phyloP scores from a whole-genome alignment of 352 stramenopile species.

The Globisporangium nodosum region DNA sequence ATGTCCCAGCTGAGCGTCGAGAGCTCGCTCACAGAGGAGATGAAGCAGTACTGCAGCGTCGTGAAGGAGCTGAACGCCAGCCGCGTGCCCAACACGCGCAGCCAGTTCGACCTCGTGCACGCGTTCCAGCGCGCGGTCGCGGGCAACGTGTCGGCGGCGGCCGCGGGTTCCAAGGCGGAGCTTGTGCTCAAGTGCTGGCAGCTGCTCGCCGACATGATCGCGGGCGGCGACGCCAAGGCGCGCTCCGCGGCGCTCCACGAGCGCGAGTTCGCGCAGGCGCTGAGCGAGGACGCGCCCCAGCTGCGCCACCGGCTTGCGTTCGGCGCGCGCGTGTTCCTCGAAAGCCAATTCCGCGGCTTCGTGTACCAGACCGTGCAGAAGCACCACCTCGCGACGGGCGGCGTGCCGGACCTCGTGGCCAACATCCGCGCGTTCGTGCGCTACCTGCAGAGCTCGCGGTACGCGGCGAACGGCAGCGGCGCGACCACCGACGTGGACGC shows the following conservation, averaged over 20 bases:
- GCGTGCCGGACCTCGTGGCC: slow-evolving; percentile 62
- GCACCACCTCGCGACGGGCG: slow-evolving; percentile 62
- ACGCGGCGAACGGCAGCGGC: slow-evolving; percentile 31
- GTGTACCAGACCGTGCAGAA: slow-evolving; percentile 80
- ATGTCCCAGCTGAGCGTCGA: slow-evolving; percentile 62
- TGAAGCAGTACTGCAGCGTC: slow-evolving; percentile 75
- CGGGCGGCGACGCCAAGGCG: slow-evolving; percentile 40
- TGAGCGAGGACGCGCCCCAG: slow-evolving; percentile 29
- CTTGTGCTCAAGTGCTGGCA: slow-evolving; percentile 80
- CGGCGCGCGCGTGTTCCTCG: slow-evolving; percentile 66
- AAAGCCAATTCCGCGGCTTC: slow-evolving; percentile 71
- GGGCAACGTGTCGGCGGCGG: slow-evolving; percentile 49
- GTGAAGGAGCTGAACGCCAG: slow-evolving; percentile 67
- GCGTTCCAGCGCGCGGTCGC: slow-evolving; percentile 48
- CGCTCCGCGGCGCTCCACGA: slow-evolving; percentile 31
- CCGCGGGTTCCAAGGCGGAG: slow-evolving; percentile 66
- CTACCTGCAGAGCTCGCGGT: slow-evolving; percentile 67
- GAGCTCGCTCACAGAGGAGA: slow-evolving; percentile 75
- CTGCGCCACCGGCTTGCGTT: slow-evolving; percentile 58
- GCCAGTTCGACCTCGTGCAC: slow-evolving; percentile 61
- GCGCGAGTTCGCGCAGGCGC: slow-evolving; percentile 43
- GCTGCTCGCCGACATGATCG: slow-evolving; percentile 60
- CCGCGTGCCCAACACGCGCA: slow-evolving; percentile 62
- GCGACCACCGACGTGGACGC: slow-evolving; percentile 18
- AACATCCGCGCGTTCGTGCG: slow-evolving; percentile 74